phyloP scores from a whole-genome alignment of 2,329 filamentous ascomycete genomes.

The Aspergillus viridinutans region DNA sequence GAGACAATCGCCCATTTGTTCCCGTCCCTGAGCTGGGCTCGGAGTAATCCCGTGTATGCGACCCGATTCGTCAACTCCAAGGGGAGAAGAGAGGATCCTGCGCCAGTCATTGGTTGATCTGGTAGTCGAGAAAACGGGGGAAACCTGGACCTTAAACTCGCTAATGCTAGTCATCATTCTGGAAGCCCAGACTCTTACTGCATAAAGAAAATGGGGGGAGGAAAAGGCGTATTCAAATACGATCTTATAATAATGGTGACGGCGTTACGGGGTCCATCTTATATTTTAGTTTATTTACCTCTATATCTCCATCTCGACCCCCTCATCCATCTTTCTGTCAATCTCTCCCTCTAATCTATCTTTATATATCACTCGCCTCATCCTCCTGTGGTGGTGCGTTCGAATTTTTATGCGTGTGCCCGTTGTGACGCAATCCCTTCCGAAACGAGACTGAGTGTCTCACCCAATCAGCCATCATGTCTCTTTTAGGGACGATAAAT shows the following conservation, averaged over 20 bases:
- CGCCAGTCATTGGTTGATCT: neutral
- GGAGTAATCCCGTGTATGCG: neutral
- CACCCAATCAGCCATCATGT: constrained; percentile 22
- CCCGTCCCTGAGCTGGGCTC: constrained; percentile 3
- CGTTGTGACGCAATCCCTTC: neutral
- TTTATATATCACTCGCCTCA: neutral
- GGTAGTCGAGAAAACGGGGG: neutral
- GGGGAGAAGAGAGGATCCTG: neutral
- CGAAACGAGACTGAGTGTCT: constrained; percentile 14
- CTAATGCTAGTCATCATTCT: neutral
- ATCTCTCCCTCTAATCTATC: neutral
- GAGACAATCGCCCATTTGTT: neutral
- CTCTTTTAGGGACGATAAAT: constrained; percentile 32
- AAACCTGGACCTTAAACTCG: neutral
- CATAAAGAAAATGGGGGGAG: no score
- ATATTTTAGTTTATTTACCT: neutral
- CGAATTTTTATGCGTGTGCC: neutral
- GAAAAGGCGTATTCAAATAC: neutral
- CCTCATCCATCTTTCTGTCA: neutral
- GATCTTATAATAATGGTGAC: neutral
- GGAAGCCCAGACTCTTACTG: neutral
- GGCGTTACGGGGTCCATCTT: neutral
- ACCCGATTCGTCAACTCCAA: constrained; percentile 9
- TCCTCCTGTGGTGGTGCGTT: neutral
- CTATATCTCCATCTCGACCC: neutral